Evolutionary conservation across 1,139 yeast genomes (phyloP).

Genomic region (Candida sojae): DNA sequence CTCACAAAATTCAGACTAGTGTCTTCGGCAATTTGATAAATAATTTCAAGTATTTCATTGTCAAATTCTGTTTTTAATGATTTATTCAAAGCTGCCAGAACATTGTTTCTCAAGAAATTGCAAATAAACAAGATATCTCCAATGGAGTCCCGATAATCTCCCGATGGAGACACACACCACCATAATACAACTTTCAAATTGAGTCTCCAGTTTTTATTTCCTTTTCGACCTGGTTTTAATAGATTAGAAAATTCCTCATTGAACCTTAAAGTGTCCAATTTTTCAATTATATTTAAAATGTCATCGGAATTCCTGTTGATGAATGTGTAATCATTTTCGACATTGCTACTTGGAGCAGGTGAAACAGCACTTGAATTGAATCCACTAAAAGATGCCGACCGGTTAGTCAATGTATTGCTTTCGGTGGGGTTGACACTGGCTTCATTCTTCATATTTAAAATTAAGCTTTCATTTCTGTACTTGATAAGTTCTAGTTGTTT

Average conservation of each 20-base stretch:
- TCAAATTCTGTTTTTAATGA: conserved; percentile 47
- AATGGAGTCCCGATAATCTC: conserved; percentile 29
- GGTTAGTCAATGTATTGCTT: background rate
- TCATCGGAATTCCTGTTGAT: conserved; percentile 37
- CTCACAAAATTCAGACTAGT: conserved; percentile 20
- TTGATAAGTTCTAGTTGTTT: conserved; percentile 62
- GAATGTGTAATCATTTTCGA: conserved; percentile 15
- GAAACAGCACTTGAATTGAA: background rate
- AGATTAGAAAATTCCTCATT: conserved; percentile 31
- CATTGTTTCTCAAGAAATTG: conserved; percentile 38
- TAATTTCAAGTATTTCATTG: conserved; percentile 46
- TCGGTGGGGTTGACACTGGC: background rate
- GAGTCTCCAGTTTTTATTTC: conserved; percentile 35
- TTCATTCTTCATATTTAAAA: conserved; percentile 43
- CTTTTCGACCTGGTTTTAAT: conserved; percentile 25
- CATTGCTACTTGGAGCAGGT: background rate
- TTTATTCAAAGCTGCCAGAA: conserved; percentile 23
- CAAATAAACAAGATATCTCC: conserved; percentile 40
- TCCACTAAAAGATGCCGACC: background rate
- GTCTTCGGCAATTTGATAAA: conserved; percentile 47
- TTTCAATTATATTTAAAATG: conserved; percentile 31
- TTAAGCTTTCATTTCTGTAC: conserved; percentile 71
- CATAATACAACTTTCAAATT: conserved; percentile 39
- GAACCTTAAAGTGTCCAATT: conserved; percentile 33
- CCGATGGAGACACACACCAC: conserved; percentile 52